Conservation (phyloP, 192 early-diverging fungal genomes). For the Podila epicladia region DNA sequence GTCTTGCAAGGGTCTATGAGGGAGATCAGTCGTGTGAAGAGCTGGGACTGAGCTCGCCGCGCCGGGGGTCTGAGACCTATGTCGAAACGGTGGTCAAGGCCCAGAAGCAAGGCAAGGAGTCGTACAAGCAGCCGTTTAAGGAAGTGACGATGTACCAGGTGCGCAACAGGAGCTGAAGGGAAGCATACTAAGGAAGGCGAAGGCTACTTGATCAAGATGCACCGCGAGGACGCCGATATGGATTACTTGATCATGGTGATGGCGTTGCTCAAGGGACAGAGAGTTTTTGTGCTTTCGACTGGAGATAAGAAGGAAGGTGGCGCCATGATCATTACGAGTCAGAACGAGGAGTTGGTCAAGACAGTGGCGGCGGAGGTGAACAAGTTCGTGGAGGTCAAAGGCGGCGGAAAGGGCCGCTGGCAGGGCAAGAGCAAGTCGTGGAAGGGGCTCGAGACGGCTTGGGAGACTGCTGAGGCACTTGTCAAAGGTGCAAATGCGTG, state of each 20-base stretch:
- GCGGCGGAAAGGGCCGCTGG: conserved; percentile 63
- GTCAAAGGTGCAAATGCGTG: background rate
- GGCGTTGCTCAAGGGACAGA: conserved; percentile 43
- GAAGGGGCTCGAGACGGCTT: conserved; percentile 49
- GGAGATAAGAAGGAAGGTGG: conserved; percentile 55
- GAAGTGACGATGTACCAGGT: conserved; percentile 50
- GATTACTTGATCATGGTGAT: conserved; percentile 47
- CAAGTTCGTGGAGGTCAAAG: conserved; percentile 53
- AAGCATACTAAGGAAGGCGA: conserved; percentile 14
- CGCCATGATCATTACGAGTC: conserved; percentile 53
- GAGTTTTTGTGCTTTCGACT: conserved; percentile 50
- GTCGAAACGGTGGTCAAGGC: conserved; percentile 49
- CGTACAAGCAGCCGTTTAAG: conserved; percentile 47
- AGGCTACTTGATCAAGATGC: conserved; percentile 37
- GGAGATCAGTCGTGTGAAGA: no score
- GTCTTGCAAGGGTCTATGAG: no score
- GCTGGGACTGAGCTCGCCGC: no score
- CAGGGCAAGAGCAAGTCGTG: conserved; percentile 59
- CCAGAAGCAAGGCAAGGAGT: conserved; percentile 41
- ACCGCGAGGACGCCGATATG: conserved; percentile 62
- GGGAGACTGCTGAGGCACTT: conserved; percentile 18
- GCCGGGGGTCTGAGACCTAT: conserved; percentile 50
- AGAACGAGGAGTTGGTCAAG: conserved; percentile 49
- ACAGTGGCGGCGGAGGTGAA: conserved; percentile 31
- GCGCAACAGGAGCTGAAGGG: conserved; percentile 32